phyloP scores from a whole-genome alignment of 306 rosid species.

The Canavalia gladiata region DNA sequence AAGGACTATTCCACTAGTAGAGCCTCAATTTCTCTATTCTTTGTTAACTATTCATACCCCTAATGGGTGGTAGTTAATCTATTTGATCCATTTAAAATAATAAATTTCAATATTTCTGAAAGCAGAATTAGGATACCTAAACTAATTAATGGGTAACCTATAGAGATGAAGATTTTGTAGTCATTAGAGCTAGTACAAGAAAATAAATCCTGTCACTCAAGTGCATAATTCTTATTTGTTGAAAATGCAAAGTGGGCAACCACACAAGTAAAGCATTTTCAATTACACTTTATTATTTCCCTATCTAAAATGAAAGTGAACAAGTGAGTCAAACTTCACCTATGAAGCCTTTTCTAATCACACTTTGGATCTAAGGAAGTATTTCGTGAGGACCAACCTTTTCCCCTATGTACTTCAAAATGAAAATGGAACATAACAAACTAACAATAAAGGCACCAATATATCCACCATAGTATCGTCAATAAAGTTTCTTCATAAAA shows the following conservation, averaged over 20 bases:
- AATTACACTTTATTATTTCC: no score
- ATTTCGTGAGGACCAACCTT: constrained; percentile 65
- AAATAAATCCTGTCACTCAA: background rate
- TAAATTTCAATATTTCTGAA: constrained; percentile 9
- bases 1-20: background rate
- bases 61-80: constrained; percentile 14
- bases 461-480: no score
- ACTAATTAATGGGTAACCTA: no score
- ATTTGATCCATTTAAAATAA: constrained; percentile 1
- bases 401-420: constrained; percentile 73
- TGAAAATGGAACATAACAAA: constrained; percentile 23
- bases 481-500: background rate
- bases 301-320: no score
- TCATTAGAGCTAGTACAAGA: background rate
- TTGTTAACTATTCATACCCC: background rate
- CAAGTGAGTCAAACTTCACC: constrained; percentile 59
- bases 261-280: no score
- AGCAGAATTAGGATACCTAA: background rate
- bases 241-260: no score
- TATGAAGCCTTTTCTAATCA: constrained; percentile 68
- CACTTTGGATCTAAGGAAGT: constrained; percentile 62
- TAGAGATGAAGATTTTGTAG: background rate
- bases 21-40: background rate
- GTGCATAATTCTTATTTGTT: no score
- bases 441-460: no score